A percentile compares a stretch with the other conserved stretches of the same genome.
phyloP scores from a whole-genome alignment of 192 early-diverging fungal species.

The Borealophlyctis nickersoniae region DNA sequence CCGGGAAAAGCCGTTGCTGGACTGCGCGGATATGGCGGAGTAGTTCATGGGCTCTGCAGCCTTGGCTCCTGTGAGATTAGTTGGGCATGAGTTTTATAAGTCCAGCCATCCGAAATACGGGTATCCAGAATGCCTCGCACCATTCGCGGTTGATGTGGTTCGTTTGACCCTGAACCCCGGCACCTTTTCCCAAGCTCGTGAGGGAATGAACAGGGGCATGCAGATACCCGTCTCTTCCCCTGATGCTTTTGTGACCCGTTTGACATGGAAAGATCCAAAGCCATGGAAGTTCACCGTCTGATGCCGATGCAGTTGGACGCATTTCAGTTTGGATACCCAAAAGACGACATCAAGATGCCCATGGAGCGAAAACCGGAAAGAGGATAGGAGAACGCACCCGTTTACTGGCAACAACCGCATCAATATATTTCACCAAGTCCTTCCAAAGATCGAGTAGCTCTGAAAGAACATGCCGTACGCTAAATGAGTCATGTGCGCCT shows the following conservation, averaged over 20 bases:
- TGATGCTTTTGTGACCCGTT: conserved; percentile 21
- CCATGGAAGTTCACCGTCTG: conserved; percentile 41
- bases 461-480: too few species aligned
- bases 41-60: conserved; percentile 44
- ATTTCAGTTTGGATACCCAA: too few species aligned
- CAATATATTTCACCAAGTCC: conserved; percentile 26
- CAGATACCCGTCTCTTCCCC: conserved; percentile 18
- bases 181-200: conserved; percentile 42
- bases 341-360: not conserved
- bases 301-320: not conserved
- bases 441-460: conserved; percentile 41
- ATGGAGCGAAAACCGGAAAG: not conserved
- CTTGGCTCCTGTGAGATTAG: conserved; percentile 18
- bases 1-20: conserved; percentile 24
- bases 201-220: conserved; percentile 31
- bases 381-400: conserved; percentile 21
- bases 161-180: conserved; percentile 33
- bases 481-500: too few species aligned
- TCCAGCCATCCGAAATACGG: too few species aligned
- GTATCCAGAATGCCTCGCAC: too few species aligned
- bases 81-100: not conserved
- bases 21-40: conserved; percentile 26
- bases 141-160: conserved; percentile 8
- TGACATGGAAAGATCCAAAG: conserved; percentile 39
- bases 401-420: conserved; percentile 22